These are phyloP conservation scores for Aspergillus nomiae DNA, from an alignment of 2,329 filamentous ascomycete genomes.

Conservation along the genomic window DNA sequence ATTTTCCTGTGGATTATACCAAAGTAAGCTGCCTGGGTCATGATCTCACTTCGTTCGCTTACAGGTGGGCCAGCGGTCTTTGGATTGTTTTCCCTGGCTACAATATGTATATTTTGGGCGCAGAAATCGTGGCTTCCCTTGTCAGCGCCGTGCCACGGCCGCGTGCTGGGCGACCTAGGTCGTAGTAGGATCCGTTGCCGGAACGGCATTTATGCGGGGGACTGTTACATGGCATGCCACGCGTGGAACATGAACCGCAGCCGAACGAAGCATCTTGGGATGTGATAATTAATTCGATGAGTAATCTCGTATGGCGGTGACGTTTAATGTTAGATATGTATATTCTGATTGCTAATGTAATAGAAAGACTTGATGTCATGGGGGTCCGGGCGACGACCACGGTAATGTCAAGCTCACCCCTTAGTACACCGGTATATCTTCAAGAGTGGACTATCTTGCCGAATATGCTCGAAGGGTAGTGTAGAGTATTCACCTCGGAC, in stretches of 20 bases:
- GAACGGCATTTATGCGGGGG: background rate
- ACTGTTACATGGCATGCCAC: background rate
- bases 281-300: background rate
- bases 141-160: constrained; percentile 37
- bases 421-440: background rate
- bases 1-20: constrained; percentile 65
- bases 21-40: constrained; percentile 54
- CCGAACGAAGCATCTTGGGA: background rate
- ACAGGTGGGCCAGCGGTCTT: constrained; percentile 50
- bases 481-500: background rate
- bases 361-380: background rate
- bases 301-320: background rate
- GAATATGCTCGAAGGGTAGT: background rate
- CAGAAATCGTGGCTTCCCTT: constrained; percentile 63
- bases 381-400: background rate
- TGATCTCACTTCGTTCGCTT: constrained; percentile 12
- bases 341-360: background rate
- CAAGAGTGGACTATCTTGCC: background rate
- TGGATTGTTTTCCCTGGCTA: constrained; percentile 68
- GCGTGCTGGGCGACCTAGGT: constrained; percentile 31
- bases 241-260: background rate
- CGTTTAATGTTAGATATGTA: background rate
- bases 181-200: constrained; percentile 21
- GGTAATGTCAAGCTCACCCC: background rate
- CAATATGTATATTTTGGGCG: constrained; percentile 61